Evolutionary conservation across 106 monocot species (phyloP).

Genomic region (Dendrobium nobile): DNA sequence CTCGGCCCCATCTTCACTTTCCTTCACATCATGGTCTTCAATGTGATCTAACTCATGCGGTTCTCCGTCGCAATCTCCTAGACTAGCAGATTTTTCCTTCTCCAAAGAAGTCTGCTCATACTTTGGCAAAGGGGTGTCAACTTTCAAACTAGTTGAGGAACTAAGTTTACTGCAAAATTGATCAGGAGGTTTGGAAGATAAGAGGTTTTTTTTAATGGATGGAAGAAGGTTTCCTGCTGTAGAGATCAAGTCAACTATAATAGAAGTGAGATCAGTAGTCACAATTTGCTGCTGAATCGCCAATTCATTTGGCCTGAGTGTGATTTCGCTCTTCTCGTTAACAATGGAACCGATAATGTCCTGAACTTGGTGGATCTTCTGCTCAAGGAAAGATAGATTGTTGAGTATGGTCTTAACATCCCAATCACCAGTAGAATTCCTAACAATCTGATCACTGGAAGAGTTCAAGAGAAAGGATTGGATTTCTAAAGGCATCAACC

Average conservation of each 20-base stretch:
- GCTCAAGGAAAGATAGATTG: constrained; percentile 81
- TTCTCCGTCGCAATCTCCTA: constrained; percentile 17
- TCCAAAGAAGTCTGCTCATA: neutral
- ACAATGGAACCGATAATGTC: constrained; percentile 49
- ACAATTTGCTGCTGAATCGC: constrained; percentile 53
- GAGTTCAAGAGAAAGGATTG: neutral
- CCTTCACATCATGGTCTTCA: constrained; percentile 61
- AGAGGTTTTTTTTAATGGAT: constrained; percentile 37
- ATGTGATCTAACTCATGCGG: constrained; percentile 15
- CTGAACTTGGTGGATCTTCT: constrained; percentile 81
- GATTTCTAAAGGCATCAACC: neutral
- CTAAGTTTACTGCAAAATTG: neutral
- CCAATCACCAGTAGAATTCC: constrained; percentile 26
- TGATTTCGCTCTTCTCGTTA: constrained; percentile 22
- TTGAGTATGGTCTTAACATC: constrained; percentile 55
- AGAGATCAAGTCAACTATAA: constrained; percentile 74
- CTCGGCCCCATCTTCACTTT: constrained; percentile 24
- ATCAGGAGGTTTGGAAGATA: constrained; percentile 25
- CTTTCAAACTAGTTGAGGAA: neutral
- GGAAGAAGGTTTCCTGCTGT: constrained; percentile 76
- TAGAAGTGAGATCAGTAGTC: constrained; percentile 49
- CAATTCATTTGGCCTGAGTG: constrained; percentile 23
- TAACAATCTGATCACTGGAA: neutral
- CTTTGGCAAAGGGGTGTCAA: neutral
- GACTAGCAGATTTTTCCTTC: neutral